Evolutionary conservation across 495 filamentous ascomycete species (phyloP).

Genomic region (Penicillium macrosclerotiorum): DNA sequence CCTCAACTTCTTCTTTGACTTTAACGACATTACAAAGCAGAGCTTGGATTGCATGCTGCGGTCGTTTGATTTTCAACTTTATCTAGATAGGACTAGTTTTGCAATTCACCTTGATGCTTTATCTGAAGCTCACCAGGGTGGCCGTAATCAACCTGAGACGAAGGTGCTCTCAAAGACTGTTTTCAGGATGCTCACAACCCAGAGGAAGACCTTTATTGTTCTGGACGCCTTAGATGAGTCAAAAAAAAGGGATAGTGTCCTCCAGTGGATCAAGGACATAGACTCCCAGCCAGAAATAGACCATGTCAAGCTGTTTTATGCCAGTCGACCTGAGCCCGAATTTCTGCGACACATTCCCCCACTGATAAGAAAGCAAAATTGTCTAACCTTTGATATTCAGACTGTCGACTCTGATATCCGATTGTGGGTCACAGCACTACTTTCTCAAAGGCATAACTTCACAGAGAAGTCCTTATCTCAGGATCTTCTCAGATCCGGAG

Average conservation of each 20-base stretch:
- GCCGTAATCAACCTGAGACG: conserved; percentile 13
- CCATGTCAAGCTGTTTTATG: conserved; percentile 26
- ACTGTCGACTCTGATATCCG: conserved; percentile 28
- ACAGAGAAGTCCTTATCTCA: conserved; percentile 15
- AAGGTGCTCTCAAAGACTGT: conserved; percentile 9
- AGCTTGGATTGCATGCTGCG: conserved; percentile 23
- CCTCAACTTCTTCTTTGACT: conserved; percentile 32
- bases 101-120: conserved; percentile 16
- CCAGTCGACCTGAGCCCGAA: conserved; percentile 30
- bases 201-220: conserved; percentile 75
- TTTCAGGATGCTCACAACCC: conserved; percentile 15
- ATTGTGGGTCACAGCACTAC: conserved; percentile 21
- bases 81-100: conserved; percentile 6
- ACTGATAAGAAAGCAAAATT: conserved; percentile 16
- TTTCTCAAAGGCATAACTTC: conserved; percentile 22
- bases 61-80: conserved; percentile 26
- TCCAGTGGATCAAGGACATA: conserved; percentile 22
- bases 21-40: conserved; percentile 24
- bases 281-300: conserved; percentile 5
- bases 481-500: conserved; percentile 17
- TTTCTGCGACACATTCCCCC: conserved; percentile 13
- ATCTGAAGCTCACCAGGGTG: conserved; percentile 15
- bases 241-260: conserved; percentile 12
- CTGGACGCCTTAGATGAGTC: conserved; percentile 77
- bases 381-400: conserved; percentile 11